Percentiles rank a stretch among this genome's conserved stretches.
These are phyloP conservation scores for Aaosphaeria pasadenensis DNA, from an alignment of 2,329 filamentous ascomycete genomes.

Conservation along the genomic window DNA sequence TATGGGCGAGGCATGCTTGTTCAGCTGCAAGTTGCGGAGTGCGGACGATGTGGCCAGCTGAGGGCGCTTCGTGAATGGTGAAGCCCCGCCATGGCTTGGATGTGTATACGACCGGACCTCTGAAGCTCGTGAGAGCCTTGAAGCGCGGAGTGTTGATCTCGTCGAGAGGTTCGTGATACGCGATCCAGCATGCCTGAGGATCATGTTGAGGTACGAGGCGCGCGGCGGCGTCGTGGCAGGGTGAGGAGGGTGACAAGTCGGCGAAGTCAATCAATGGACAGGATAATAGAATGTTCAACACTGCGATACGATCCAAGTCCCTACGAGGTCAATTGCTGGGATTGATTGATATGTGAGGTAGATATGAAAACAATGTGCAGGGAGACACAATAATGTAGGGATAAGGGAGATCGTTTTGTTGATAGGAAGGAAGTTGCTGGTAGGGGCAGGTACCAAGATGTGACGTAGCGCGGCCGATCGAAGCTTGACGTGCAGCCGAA, in stretches of 20 bases:
- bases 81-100: constrained; percentile 24
- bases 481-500: too few species aligned
- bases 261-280: too few species aligned
- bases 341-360: too few species aligned
- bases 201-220: constrained; percentile 3
- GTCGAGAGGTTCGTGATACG: constrained; percentile 19
- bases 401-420: too few species aligned
- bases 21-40: constrained; percentile 16
- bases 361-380: too few species aligned
- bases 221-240: not conserved
- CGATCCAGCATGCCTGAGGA: constrained; percentile 27
- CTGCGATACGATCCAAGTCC: too few species aligned
- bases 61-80: constrained; percentile 19
- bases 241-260: not conserved
- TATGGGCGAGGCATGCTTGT: constrained; percentile 13
- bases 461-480: too few species aligned
- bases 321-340: too few species aligned
- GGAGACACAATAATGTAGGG: too few species aligned
- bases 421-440: too few species aligned
- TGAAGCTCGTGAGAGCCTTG: constrained; percentile 3
- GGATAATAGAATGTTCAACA: too few species aligned
- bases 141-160: constrained; percentile 13
- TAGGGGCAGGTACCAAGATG: too few species aligned
- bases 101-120: constrained; percentile 17
- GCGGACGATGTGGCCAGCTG: constrained; percentile 15